phyloP scores from a whole-genome alignment of 2,329 filamentous ascomycete species.

The Trichoderma sp. region DNA sequence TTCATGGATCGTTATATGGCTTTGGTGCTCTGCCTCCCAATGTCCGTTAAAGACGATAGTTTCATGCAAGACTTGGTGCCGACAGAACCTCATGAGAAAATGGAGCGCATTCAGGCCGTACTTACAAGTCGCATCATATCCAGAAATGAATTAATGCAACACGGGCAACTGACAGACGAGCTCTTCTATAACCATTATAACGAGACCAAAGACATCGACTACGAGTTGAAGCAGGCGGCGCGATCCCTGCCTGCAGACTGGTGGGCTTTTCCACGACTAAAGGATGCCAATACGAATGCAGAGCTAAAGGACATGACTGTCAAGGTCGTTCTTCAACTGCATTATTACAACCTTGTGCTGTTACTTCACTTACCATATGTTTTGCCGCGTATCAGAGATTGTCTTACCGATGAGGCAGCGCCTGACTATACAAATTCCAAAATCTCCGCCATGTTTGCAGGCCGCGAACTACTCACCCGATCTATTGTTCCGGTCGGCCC shows the following conservation, averaged over 20 bases:
- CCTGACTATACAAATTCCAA: neutral
- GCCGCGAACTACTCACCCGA: neutral
- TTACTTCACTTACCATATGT: slow-evolving; percentile 45
- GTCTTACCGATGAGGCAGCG: neutral
- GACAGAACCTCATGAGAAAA: slow-evolving; percentile 31
- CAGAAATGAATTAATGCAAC: slow-evolving; percentile 24
- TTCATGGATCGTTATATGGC: slow-evolving; percentile 41
- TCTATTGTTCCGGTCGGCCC: neutral
- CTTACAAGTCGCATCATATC: slow-evolving; percentile 40
- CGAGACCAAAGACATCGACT: slow-evolving; percentile 37
- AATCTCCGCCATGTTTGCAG: neutral
- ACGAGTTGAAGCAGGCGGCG: slow-evolving; percentile 35
- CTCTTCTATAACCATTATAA: slow-evolving; percentile 16
- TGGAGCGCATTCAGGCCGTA: slow-evolving; percentile 36
- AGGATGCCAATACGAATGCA: slow-evolving; percentile 26
- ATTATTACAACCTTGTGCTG: slow-evolving; percentile 41
- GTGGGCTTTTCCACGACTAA: slow-evolving; percentile 38
- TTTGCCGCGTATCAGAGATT: slow-evolving; percentile 25
- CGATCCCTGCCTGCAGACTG: slow-evolving; percentile 37
- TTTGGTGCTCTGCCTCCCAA: slow-evolving; percentile 44
- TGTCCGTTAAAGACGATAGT: slow-evolving; percentile 29
- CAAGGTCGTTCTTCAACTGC: slow-evolving; percentile 37
- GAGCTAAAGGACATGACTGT: slow-evolving; percentile 33
- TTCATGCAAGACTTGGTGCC: slow-evolving; percentile 28
- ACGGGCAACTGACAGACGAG: slow-evolving; percentile 21